Percentiles rank a stretch among this genome's conserved stretches.
These are phyloP conservation scores for Alternaria viburni DNA, from an alignment of 2,329 filamentous ascomycete genomes.

Conservation along the genomic window DNA sequence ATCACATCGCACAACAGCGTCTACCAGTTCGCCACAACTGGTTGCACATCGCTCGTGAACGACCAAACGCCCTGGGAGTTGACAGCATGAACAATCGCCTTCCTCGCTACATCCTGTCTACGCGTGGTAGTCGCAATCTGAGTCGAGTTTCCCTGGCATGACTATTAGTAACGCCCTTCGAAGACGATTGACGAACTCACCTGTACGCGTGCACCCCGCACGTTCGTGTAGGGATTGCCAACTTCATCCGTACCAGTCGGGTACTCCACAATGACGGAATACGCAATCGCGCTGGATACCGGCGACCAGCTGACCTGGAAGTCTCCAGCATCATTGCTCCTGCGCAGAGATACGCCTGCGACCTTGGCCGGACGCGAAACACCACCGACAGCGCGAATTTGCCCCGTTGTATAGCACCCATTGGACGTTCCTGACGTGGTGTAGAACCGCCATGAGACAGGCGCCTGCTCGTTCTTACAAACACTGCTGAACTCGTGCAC, in stretches of 20 bases:
- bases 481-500: slow-evolving; percentile 15
- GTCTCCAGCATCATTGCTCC: slow-evolving; percentile 8
- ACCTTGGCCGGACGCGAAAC: background rate
- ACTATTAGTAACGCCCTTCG: background rate
- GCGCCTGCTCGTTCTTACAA: slow-evolving; percentile 8
- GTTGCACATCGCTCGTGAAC: slow-evolving; percentile 2
- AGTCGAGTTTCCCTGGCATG: background rate
- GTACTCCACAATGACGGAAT: slow-evolving; percentile 15
- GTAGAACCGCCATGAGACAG: slow-evolving; percentile 12
- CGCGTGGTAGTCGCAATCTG: slow-evolving; percentile 1
- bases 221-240: slow-evolving; percentile 6
- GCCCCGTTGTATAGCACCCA: background rate
- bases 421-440: background rate
- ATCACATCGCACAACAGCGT: background rate
- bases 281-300: slow-evolving; percentile 6
- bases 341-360: background rate
- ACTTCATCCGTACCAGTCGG: slow-evolving; percentile 13
- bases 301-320: slow-evolving; percentile 8
- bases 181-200: background rate
- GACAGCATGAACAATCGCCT: slow-evolving; percentile 10
- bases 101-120: slow-evolving; percentile 2
- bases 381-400: background rate
- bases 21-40: slow-evolving; percentile 7
- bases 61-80: slow-evolving; percentile 13
- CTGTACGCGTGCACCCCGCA: slow-evolving; percentile 11